Base-by-base conservation (phyloP, 2,329 filamentous ascomycete genomes). In the Thielaviopsis musarum region DNA sequence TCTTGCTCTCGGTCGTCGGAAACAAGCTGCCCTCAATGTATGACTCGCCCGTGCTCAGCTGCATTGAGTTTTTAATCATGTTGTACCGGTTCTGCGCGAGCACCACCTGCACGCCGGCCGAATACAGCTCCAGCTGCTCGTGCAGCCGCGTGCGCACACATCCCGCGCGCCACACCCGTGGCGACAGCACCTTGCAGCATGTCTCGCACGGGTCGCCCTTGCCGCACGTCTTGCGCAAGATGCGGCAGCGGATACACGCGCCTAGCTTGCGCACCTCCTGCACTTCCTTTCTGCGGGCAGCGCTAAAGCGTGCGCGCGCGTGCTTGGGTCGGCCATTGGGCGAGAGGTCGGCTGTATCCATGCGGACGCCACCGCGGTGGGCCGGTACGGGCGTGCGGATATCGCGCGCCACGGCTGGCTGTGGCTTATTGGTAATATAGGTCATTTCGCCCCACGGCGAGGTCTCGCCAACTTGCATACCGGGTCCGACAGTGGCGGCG, bases 181-280 rank as follows among this genome's bases (percentile, higher is more conserved):
- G 81, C 3, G 78, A 76, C 48, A 84, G 70, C 0, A 85, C 81
- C 65, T 81, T 83, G 62, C 77, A 76, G 63, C 82, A 85, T 1
- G 81, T 81, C 58, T 79, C 76, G 64, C 82, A 85, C 0, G 82
- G 81, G 6, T 75, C 78, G 34, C 80, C 82, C 61, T 76, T 77
- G n/a, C 80, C 82, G 65, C 82, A 85, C 1, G 80, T 82, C 70
- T 85, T 85, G 60, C 82, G 76, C 41, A 85, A 69, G 62, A 85
- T 84, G 45, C 81, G 76, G 65, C 82, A 85, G 52, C 82, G 74
- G 57, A 84, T 83, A 64, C 82, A 85, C 13, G 82, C 82, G 5
- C 82, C 82, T 41, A 82, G 76, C 64, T 82, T 81, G 24, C 82
- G 77, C 22, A 85, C 79, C 63, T 81, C 79, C 64, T 83, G 80